Conservation (phyloP, 2,329 filamentous ascomycete genomes). For the Monilinia vaccinii-corymbosi region DNA sequence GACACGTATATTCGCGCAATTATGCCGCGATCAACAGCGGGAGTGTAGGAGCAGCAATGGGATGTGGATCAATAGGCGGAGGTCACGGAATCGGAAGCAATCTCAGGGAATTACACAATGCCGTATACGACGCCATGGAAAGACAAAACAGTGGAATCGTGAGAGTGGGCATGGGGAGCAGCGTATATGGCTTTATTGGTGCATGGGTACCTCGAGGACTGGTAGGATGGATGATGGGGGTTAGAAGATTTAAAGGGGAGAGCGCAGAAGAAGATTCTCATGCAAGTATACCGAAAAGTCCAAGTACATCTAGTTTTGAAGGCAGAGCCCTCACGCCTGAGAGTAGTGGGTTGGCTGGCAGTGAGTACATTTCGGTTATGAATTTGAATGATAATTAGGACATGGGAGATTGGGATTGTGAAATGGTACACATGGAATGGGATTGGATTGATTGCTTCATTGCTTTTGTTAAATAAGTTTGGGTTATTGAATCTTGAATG, state of each 20-base stretch:
- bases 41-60: conserved; percentile 2
- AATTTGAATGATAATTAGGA: not conserved
- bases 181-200: conserved; percentile 78
- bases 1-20: conserved; percentile 53
- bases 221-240: conserved; percentile 91
- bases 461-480: not conserved
- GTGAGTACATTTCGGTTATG: conserved; percentile 23
- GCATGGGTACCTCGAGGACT: conserved; percentile 66
- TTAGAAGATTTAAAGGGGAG: conserved; percentile 42
- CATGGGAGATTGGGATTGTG: not conserved
- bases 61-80: conserved; percentile 38
- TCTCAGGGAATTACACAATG: conserved; percentile 71
- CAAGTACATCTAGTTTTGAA: conserved; percentile 6
- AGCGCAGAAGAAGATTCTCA: not conserved
- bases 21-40: conserved; percentile 45
- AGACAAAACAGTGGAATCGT: conserved; percentile 44
- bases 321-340: conserved; percentile 15
- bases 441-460: not conserved
- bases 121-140: conserved; percentile 83
- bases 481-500: not conserved
- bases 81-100: conserved; percentile 40
- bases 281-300: not conserved
- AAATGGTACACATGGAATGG: not conserved
- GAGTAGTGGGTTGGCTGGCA: conserved; percentile 16
- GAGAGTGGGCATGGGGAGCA: conserved; percentile 75